A percentile compares a stretch with the other conserved stretches of the same genome.
Conservation (phyloP, 148 eudicot genomes). For the Diospyros lotus region DNA sequence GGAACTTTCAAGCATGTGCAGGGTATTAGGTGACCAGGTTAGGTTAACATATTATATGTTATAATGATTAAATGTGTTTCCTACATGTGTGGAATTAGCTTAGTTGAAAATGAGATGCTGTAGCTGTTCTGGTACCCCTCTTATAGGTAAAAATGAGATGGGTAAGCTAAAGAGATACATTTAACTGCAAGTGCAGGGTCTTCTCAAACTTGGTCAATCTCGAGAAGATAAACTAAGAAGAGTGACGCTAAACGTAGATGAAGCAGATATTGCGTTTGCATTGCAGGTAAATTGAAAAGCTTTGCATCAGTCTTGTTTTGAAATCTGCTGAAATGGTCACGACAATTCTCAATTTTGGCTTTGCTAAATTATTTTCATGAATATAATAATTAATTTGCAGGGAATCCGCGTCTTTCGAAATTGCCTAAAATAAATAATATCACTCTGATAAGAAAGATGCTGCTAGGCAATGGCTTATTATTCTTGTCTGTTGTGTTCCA, state of each 20-base stretch:
- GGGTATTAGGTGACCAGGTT: slow-evolving; percentile 92
- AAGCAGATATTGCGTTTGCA: slow-evolving; percentile 79
- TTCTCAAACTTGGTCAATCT: slow-evolving; percentile 68
- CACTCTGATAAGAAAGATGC: background rate
- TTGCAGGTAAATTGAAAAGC: slow-evolving; percentile 53
- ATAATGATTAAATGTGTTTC: background rate
- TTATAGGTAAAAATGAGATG: background rate
- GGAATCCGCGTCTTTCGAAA: slow-evolving; percentile 92
- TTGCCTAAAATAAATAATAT: slow-evolving; percentile 50
- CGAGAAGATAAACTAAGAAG: slow-evolving; percentile 64
- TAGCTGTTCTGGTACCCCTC: background rate
- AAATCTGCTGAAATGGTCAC: too few relatives aligned
- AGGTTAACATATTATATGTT: background rate
- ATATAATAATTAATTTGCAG: slow-evolving; percentile 24
- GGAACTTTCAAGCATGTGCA: slow-evolving; percentile 88
- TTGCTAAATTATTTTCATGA: background rate
- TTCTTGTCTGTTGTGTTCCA: background rate
- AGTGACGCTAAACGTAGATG: slow-evolving; percentile 67
- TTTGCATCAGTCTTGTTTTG: too few relatives aligned
- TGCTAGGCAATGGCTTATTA: too few relatives aligned
- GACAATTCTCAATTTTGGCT: too few relatives aligned
- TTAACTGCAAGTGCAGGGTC: slow-evolving; percentile 50
- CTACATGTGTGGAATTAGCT: background rate
- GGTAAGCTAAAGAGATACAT: background rate
- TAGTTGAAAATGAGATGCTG: background rate